Base-by-base conservation (phyloP, 257 asterid species). In the Nicotiana obtusifolia region DNA sequence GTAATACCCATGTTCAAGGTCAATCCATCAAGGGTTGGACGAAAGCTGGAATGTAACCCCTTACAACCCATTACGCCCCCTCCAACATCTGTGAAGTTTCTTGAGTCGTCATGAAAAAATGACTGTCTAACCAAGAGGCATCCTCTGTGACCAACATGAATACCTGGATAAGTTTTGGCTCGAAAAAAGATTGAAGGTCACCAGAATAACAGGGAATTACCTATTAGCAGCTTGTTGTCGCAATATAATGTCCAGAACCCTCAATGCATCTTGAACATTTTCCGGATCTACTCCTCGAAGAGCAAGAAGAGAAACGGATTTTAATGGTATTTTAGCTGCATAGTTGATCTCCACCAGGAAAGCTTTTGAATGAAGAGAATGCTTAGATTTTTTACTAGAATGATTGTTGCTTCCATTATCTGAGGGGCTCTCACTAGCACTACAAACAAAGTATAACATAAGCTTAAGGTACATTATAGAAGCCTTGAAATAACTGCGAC, bases 161-260 rank as follows among this genome's bases (percentile, higher is more conserved):
- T 73, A 71, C 65, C 87, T 82, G 73, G n/a, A 82, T 79, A 87
- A 85, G 79, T 80, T 84, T 78, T 82, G 37, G 87, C 82, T 77
- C 76, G 64, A 65, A 82, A 78, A 59, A 75, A 78, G 13, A 64
- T 69, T 81, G 73, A 53, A 56, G 64, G 22, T 22, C 19, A 78
- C 71, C 77, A 28, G 37, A 49, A 68, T 75, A 81, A 65, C 64
- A 47, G 5, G 80, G 22, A 69, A 17, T 80, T 87, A 91, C 99
- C 97, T 91, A 54, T 88, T 87, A 80, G 97, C 98, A 82, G 98
- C 97, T 83, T 91, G 91, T 83, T 95, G 99, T 87, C 99, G 90
- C 81, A 95, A 82, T 83, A 95, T 87, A 90, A 88, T 85, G 83
- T 94, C 92, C 60, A 95, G 89, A 78, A 95, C 98, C 89, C 95